Conservation (phyloP, 768 basidiomycete species). For the Tulasnella sp. region DNA sequence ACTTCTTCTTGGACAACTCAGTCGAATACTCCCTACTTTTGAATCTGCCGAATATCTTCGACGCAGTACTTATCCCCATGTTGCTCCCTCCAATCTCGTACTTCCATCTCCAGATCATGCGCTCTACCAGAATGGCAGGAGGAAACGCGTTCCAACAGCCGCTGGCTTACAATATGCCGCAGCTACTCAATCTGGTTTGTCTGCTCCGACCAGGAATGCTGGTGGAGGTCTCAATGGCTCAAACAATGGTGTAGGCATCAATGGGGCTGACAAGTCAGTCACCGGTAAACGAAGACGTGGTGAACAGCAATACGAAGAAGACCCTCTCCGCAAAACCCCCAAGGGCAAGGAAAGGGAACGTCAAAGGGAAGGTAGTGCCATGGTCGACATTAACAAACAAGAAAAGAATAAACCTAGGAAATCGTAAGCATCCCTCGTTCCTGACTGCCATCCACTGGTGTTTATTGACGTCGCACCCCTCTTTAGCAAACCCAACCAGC, state of each 20-base stretch:
- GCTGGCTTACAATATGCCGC: not conserved
- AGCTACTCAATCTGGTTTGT: not conserved
- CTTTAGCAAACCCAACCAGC: too few species aligned
- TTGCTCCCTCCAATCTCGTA: slow-evolving; percentile 16
- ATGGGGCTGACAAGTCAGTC: slow-evolving; percentile 7
- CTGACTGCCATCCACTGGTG: not conserved
- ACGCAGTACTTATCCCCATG: slow-evolving; percentile 17
- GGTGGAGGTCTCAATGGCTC: not conserved
- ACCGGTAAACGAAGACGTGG: not conserved
- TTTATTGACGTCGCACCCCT: not conserved
- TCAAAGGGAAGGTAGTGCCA: slow-evolving; percentile 1
- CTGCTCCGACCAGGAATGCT: slow-evolving; percentile 4
- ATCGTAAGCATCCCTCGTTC: not conserved
- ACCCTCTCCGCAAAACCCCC: too few species aligned
- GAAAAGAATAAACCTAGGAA: slow-evolving; percentile 1
- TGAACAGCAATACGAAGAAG: slow-evolving; percentile 3
- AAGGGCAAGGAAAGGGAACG: slow-evolving; percentile 13
- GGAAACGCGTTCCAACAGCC: slow-evolving; percentile 10
- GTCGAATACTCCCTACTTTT: slow-evolving; percentile 3
- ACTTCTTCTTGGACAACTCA: slow-evolving; percentile 4
- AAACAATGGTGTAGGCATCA: slow-evolving; percentile 10
- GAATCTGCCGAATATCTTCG: slow-evolving; percentile 7
- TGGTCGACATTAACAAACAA: not conserved
- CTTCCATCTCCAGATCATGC: slow-evolving; percentile 12
- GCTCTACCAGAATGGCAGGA: slow-evolving; percentile 1